Evolutionary conservation across 2,329 filamentous ascomycete species (phyloP), one percentile per base, ranked within the genome.

Genomic region (Bipolaris victoriae): DNA sequence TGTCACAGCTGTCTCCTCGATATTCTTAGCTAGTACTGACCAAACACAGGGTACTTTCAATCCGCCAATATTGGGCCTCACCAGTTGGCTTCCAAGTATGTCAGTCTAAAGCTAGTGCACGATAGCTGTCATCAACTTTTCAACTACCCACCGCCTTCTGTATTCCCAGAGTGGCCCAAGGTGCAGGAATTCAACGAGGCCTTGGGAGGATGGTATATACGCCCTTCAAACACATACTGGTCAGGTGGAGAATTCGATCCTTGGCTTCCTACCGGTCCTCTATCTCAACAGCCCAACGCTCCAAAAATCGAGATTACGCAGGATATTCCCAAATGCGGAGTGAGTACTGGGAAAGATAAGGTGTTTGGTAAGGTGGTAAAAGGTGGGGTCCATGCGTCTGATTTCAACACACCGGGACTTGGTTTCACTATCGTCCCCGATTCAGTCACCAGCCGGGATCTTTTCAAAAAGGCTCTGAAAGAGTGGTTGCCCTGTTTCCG

Each of bases 191-290:
- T 67, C 18, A 58, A 84, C 64, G 52, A 58, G 5, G 52, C 77
- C 51, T 81, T 79, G 35, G 81, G 82, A 22, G 83, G 83, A 50
- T 85, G 82, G 82, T 64, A 67, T 39, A 80, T 83, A 52, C 79
- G 81, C 1, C 82, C 82, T 10, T 81, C 80, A 9, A 83, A 84
- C 57, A 75, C 77, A 1, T 84, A 80, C 72, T 84, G 80, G 75
- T 79, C 74, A 46, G 79, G 75, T 22, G 81, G 82, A 4, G 77
- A 84, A 52, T 83, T 79, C 60, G 82, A 85, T 55, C 82, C 82
- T 3, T 85, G 82, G 83, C 73, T 80, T 18, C 78, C 80, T 0
- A 68, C 83, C 2, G 80, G 77, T 0, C 75, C 78, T 0, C 71
- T 83, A 0, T 79, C 77, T 2, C 71, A 64, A 0, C 78, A 82